A percentile compares a stretch with the other conserved stretches of the same genome.
phyloP scores from a whole-genome alignment of 495 filamentous ascomycete species.

The Parmelia sp. region DNA sequence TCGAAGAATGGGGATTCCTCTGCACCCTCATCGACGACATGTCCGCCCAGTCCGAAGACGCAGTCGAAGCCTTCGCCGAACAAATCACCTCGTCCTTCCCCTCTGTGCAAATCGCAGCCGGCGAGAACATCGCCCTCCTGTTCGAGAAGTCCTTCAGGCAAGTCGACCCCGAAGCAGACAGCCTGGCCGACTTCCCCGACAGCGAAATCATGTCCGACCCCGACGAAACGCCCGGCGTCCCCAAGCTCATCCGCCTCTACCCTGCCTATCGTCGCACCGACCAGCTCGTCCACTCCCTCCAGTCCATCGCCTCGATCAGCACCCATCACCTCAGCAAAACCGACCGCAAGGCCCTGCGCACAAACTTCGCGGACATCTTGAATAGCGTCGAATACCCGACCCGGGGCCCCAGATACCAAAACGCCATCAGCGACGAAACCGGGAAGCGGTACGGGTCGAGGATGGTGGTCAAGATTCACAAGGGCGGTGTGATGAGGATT shows the following conservation, averaged over 20 bases:
- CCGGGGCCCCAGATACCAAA: slow-evolving; percentile 63
- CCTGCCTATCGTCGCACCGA: slow-evolving; percentile 50
- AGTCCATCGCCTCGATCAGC: slow-evolving; percentile 66
- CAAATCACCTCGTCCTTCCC: slow-evolving; percentile 76
- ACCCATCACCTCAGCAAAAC: slow-evolving; percentile 54
- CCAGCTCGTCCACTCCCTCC: slow-evolving; percentile 50
- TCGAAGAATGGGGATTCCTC: slow-evolving; percentile 83
- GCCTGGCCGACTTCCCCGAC: slow-evolving; percentile 46
- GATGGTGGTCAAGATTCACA: slow-evolving; percentile 67
- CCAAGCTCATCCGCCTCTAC: slow-evolving; percentile 58
- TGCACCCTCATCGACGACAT: slow-evolving; percentile 79
- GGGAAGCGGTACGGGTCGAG: slow-evolving; percentile 71
- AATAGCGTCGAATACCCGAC: slow-evolving; percentile 76
- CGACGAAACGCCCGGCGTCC: slow-evolving; percentile 36
- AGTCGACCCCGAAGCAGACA: slow-evolving; percentile 51
- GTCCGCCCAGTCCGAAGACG: slow-evolving; percentile 61
- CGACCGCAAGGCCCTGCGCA: slow-evolving; percentile 69
- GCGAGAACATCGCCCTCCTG: slow-evolving; percentile 82
- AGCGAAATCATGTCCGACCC: slow-evolving; percentile 35
- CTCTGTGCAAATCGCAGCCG: slow-evolving; percentile 76
- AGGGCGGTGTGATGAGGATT: slow-evolving; percentile 66
- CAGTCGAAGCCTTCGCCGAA: slow-evolving; percentile 82
- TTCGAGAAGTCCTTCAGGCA: slow-evolving; percentile 74
- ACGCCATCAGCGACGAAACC: slow-evolving; percentile 64
- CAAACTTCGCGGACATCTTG: slow-evolving; percentile 73